phyloP scores from a whole-genome alignment of 306 rosid genomes.

The Arachis stenosperma region DNA sequence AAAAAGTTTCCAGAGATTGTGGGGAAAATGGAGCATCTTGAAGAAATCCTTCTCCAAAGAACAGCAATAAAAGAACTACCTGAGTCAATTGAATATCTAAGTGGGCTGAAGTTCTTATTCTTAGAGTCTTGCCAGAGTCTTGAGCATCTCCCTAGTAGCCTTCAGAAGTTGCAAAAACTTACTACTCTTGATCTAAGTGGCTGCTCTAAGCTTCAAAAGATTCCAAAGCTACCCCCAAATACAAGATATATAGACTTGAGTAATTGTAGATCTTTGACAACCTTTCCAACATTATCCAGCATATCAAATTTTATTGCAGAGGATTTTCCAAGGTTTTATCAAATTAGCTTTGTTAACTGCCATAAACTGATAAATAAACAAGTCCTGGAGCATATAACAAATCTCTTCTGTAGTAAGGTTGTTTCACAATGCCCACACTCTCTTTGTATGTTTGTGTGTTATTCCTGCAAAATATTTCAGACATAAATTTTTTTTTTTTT shows the following conservation, averaged over 20 bases:
- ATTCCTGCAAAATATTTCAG: background rate
- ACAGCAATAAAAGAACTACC: slow-evolving; percentile 26
- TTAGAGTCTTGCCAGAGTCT: slow-evolving; percentile 23
- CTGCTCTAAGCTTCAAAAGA: slow-evolving; percentile 5
- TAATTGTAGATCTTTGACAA: slow-evolving; percentile 19
- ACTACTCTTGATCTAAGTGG: background rate
- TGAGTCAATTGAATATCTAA: background rate
- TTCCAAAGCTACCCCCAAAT: slow-evolving; percentile 18
- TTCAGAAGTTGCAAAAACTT: slow-evolving; percentile 28
- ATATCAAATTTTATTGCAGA: background rate
- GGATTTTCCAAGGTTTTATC: background rate
- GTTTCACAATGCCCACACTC: background rate
- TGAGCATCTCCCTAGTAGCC: slow-evolving; percentile 24
- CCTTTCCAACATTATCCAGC: background rate
- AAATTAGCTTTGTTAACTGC: background rate
- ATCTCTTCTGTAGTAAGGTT: slow-evolving; percentile 8
- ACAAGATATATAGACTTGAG: slow-evolving; percentile 4
- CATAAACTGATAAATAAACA: slow-evolving; percentile 15
- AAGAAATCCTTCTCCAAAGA: slow-evolving; percentile 24
- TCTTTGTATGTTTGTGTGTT: background rate
- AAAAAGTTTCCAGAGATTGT: slow-evolving; percentile 10
- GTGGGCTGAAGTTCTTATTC: background rate
- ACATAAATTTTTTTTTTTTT: background rate
- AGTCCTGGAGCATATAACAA: slow-evolving; percentile 2
- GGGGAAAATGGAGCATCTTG: slow-evolving; percentile 13